Base-by-base conservation (phyloP, 148 eudicot species). In the Amaranthus palmeri region DNA sequence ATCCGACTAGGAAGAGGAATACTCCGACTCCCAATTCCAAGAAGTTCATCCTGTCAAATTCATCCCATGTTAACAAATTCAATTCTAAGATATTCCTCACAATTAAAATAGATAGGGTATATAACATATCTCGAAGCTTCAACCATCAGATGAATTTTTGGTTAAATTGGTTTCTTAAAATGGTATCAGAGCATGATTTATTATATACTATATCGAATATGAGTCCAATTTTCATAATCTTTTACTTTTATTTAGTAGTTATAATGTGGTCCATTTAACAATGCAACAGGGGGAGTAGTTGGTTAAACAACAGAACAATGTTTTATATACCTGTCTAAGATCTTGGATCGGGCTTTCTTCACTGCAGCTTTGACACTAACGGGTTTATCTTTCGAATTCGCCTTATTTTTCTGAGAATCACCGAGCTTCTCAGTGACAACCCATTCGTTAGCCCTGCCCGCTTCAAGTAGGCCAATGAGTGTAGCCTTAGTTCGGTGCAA, bases 401-500 rank as follows among this genome's bases (percentile, higher is more conserved):
- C 67, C 72, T 92, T 96, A 79, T 75, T 85, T 80, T 88, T 95
- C 72, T 86, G 77, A 63, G 85, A 72, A 78, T 96, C 99, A 67
- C 99, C 99, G 9, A 96, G 86, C 55, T 96, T 96, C 78, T 96
- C 99, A 60, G 99, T 96, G 71, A 96, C 99, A 68, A 96, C 92
- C 99, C 99, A 96, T 77, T 96, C 99, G 47, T 96, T 96, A 3
- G 76, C 97, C 69, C 99, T 87, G 36, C 92, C 92, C 10, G 88
- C 90, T 70, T 96, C 99, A 6, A 92, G 72, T 9, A 96, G 83
- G 12, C 99, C 99, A 41, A 90, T 96, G 42, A 92, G 72, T 15
- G 99, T 88, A 2, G 99, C 99, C 91, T 92, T 92, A 0, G 99
- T 90, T 18, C 99, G 85, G 69, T 96, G 99, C 70, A 96, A 80